Evolutionary conservation across 2,329 filamentous ascomycete species (phyloP), one percentile per base, ranked within the genome.

Genomic region (Aureobasidium melanogenum): DNA sequence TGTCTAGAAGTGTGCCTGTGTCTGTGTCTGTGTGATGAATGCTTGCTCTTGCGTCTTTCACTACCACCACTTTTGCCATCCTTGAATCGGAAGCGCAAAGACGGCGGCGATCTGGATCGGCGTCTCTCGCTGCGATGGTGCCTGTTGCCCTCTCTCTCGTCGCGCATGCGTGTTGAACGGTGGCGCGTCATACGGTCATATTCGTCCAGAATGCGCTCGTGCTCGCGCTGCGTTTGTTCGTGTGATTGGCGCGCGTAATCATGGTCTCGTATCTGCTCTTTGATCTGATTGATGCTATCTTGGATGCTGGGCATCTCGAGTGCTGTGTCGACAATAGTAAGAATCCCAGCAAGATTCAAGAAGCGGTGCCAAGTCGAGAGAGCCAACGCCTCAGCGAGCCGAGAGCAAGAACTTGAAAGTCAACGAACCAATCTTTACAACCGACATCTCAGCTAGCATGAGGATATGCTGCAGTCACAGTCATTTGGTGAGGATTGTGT

Each of bases 201-300:
- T 19, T 62, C 61, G 56, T 58, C 57, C 30, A 65, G 36, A 36
- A 65, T 63, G 43, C 47, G 32, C 19, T 47, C 62, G 44, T 65
- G 63, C 24, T 62, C 54, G 34, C 44, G 52, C 24, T 57, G 52
- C 5, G 34, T 54, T n/a, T 46, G 54, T 22, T 59, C 54, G 46
- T 50, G 51, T 22, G 51, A 50, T 4, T 57, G 41, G 7, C 22
- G 32, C 7, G 44, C 51, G 12, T 22, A 46, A n/a, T 58, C 54
- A 32, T 59, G 46, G 7, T 48, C 61, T 26, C 38, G 44, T 15
- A 59, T 30, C 14, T 36, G 28, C 5, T 32, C 55, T 24, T 41
- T 58, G 24, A 62, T 55, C 7, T n/a, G 10, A 19, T 57, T 46
- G 46, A 62, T 62, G 28, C 51, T 58, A 28, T 62, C 61, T 17